A percentile compares a stretch with the other conserved stretches of the same genome.
phyloP scores from a whole-genome alignment of 2,329 filamentous ascomycete genomes.

The Cadophora luteo-olivacea region DNA sequence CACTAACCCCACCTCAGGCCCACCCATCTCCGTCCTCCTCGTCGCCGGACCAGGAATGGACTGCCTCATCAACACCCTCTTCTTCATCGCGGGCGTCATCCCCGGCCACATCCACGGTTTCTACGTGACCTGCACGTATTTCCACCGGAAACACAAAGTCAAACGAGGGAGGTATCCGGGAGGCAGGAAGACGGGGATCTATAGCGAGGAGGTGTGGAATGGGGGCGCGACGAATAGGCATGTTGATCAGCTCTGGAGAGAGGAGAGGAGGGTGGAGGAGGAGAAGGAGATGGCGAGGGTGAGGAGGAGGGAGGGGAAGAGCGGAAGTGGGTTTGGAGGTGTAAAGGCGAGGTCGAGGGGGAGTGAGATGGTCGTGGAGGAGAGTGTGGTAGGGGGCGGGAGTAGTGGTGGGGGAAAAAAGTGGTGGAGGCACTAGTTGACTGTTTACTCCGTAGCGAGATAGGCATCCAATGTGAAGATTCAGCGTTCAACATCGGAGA shows the following conservation, averaged over 20 bases:
- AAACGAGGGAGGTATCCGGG: constrained; percentile 58
- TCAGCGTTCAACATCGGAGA: neutral
- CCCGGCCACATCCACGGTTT: constrained; percentile 43
- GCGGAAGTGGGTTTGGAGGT: neutral
- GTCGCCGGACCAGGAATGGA: constrained; percentile 36
- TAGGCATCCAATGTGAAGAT: neutral
- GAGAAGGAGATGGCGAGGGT: constrained; percentile 13
- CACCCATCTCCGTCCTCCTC: constrained; percentile 38
- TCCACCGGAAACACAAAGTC: constrained; percentile 68
- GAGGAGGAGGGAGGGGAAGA: constrained; percentile 16
- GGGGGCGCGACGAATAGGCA: constrained; percentile 53
- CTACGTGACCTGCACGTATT: constrained; percentile 75
- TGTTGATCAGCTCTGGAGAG: constrained; percentile 34
- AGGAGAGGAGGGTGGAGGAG: constrained; percentile 23
- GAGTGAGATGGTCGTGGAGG: neutral
- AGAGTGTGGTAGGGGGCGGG: neutral
- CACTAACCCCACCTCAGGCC: constrained; percentile 24
- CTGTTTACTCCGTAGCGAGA: too few species aligned
- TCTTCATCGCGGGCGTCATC: constrained; percentile 39
- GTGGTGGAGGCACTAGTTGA: neutral
- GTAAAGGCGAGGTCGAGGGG: too few species aligned
- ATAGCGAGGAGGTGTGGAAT: constrained; percentile 71
- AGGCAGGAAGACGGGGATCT: constrained; percentile 70
- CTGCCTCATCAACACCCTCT: constrained; percentile 36
- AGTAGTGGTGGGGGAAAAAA: neutral